Percentiles rank a stretch among this genome's conserved stretches.
phyloP scores from a whole-genome alignment of 1,284 basidiomycete species.

The Anthracocystis panici-leucophaei region DNA sequence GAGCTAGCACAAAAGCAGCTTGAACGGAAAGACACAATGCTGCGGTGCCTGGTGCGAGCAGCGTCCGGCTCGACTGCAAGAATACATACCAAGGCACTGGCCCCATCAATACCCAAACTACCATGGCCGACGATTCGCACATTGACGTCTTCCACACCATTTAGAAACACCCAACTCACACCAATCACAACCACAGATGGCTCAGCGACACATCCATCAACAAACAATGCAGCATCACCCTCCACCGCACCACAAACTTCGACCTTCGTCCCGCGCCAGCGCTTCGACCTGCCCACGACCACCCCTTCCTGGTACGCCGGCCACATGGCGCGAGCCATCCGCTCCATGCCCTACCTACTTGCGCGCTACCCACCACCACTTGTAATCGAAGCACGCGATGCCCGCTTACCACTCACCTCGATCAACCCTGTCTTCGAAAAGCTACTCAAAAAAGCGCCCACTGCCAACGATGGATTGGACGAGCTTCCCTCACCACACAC shows the following conservation, averaged over 20 bases:
- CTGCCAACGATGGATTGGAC: slow-evolving; percentile 47
- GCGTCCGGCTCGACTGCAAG: neutral
- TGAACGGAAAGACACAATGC: neutral
- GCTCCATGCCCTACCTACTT: slow-evolving; percentile 73
- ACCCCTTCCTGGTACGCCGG: slow-evolving; percentile 97
- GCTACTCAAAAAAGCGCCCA: slow-evolving; percentile 60
- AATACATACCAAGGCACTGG: neutral
- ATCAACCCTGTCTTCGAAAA: slow-evolving; percentile 81
- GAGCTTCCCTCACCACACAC: slow-evolving; percentile 11
- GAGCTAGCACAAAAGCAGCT: neutral
- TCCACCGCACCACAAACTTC: neutral
- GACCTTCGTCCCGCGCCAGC: slow-evolving; percentile 66
- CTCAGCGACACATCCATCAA: neutral
- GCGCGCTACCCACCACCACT: slow-evolving; percentile 80
- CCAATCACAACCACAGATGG: neutral
- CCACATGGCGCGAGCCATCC: slow-evolving; percentile 78
- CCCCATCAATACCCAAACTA: neutral
- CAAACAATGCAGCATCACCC: neutral
- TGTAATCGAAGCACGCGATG: slow-evolving; percentile 93
- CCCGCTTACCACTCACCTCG: slow-evolving; percentile 89
- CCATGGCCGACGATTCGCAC: neutral
- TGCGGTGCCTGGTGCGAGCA: neutral
- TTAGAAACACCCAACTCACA: neutral
- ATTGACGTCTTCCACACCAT: neutral
- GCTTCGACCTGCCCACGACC: slow-evolving; percentile 71